Evolutionary conservation across 1,139 yeast species (phyloP), one percentile per base, ranked within the genome.

Genomic region (Suhomyces yuchorum): DNA sequence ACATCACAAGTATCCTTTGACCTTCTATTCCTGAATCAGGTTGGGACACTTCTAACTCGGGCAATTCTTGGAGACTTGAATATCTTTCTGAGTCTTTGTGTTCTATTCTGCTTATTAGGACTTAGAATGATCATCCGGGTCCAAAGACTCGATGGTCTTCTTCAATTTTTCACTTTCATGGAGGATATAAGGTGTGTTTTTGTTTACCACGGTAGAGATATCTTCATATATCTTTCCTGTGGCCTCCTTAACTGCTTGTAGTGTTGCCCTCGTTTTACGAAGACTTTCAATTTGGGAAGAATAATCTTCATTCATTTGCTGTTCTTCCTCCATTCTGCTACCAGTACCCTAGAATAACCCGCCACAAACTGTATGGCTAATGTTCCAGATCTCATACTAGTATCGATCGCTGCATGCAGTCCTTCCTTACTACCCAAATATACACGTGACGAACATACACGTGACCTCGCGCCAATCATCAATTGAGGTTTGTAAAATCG

Each of bases 171-270:
- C 34, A 3, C 45, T 34, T 23, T 43, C 49, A 8, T 23, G 14
- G n/a, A 47, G 45, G 14, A 52, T 28, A n/a, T 37, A 34, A n/a
- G 51, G 52, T 12, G 51, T 45, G 46, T 61, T 61, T 12, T 37
- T 53, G 30, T 40, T 42, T 12, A 51, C 51, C 2, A 61, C 67
- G 4, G 56, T 52, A 32, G 53, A 51, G 6, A 69, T 57, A 46
- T 69, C 74, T 23, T 58, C 48, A 37, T 61, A 56, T 8, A 69
- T 62, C 28, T 59, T 63, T 9, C 57, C 61, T 1, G 68, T 64
- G 12, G 71, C 55, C 41, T 59, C 65, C 40, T 66, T 62, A 8
- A 69, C 57, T 1, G 63, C 61, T 49, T 68, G 71, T 12, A 69
- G 55, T 6, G 66, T 59, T 11, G 72, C 65, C 38, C 74, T 49